Evolutionary conservation across 2,329 filamentous ascomycete genomes (phyloP), one percentile per base, ranked within the genome.

Genomic region (Penicillium brevicompactum): DNA sequence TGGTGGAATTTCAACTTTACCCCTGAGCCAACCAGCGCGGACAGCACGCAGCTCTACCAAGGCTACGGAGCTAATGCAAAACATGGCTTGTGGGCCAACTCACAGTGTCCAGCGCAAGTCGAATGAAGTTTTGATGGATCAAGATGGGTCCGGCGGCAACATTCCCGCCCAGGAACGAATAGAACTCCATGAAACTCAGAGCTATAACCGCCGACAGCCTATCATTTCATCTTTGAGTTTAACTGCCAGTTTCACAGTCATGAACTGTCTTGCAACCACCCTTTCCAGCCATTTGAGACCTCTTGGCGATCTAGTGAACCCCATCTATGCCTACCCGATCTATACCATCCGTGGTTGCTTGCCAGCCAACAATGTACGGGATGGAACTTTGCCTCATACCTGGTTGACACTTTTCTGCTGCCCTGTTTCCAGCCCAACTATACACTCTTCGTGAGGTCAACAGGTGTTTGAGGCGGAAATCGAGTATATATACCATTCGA

Each of bases 381-480:
- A 34, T n/a, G n/a, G 22, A 14, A 46, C 4, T 18, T 13, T 34
- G 24, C 41, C 10, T 31, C 10, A 2, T n/a, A 40, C n/a, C 50
- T 50, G 51, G 46, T 31, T 50, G 34, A 24, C 32, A 5, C 24
- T 27, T 34, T 7, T 54, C 31, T 44, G 41, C 50, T 48, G 44
- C 21, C n/a, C 32, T 53, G 16, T 32, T 50, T 44, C 45, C 51
- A 49, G 51, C 51, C 51, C 46, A 49, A 53, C 11, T 49, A 24
- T 21, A 7, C 10, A 27, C 4, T 5, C 24, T 48, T 2, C 2
- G 9, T 7, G 11, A 2, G 16, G 30, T 3, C 30, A 18, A 18
- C 18, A 18, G 18, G 18, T 18, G 18, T 18, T 10, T 31, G 13
- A 16, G 5, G 2, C 6, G n/a, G 1, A 32, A 14, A 22, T 27